These are phyloP conservation scores for Cladophialophora chaetospira DNA, from an alignment of 2,329 filamentous ascomycete species.

Conservation along the genomic window DNA sequence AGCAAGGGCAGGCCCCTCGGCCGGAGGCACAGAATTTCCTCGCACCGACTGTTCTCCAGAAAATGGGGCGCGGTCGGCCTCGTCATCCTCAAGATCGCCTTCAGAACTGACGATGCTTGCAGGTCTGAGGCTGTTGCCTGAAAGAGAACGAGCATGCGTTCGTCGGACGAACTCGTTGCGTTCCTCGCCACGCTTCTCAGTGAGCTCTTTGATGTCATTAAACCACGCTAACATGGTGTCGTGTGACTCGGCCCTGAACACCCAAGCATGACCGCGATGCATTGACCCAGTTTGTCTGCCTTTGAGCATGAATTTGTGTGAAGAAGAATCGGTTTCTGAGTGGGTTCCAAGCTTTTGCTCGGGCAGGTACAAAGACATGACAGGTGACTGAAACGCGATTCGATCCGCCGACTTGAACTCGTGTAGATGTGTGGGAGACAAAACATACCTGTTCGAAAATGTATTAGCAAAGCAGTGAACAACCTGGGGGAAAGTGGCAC, in stretches of 20 bases:
- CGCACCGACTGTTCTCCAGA: constrained; percentile 54
- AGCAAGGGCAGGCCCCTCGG: constrained; percentile 38
- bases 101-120: constrained; percentile 70
- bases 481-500: constrained; percentile 39
- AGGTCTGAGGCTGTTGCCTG: constrained; percentile 61
- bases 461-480: neutral
- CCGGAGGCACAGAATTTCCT: constrained; percentile 36
- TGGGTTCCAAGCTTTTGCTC: constrained; percentile 96
- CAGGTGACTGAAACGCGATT: constrained; percentile 74
- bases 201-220: constrained; percentile 86
- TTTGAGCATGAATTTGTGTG: constrained; percentile 97
- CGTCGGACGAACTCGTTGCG: constrained; percentile 82
- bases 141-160: constrained; percentile 72
- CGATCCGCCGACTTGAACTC: constrained; percentile 99
- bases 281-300: constrained; percentile 89
- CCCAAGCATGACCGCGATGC: constrained; percentile 76
- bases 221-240: constrained; percentile 99
- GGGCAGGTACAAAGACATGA: constrained; percentile 94
- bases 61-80: constrained; percentile 66
- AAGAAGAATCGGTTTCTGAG: constrained; percentile 77
- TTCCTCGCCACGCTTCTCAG: constrained; percentile 84
- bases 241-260: constrained; percentile 69
- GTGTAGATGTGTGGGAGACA: constrained; percentile 94
- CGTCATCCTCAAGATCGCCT: constrained; percentile 73
- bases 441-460: constrained; percentile 71